phyloP scores from a whole-genome alignment of 495 filamentous ascomycete species.

The Neurospora tetrasperma region DNA sequence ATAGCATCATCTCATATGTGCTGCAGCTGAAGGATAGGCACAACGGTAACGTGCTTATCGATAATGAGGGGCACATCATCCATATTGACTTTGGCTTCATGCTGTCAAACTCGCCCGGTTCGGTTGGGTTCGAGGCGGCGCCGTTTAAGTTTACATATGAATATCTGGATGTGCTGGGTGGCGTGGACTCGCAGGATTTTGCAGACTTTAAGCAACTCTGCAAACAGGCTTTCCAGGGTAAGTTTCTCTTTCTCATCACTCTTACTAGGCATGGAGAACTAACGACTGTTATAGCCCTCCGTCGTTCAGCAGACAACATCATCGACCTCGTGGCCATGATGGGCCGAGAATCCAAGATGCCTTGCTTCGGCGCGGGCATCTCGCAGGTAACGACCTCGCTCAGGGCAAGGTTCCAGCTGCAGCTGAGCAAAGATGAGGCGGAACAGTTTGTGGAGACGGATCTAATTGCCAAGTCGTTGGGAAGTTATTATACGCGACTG shows the following conservation, averaged over 20 bases:
- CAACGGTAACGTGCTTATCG: constrained; percentile 70
- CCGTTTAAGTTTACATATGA: constrained; percentile 72
- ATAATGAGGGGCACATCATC: constrained; percentile 69
- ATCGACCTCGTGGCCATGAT: constrained; percentile 67
- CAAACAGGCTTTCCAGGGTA: constrained; percentile 66
- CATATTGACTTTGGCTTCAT: constrained; percentile 81
- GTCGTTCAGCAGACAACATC: constrained; percentile 60
- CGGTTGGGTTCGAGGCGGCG: constrained; percentile 67
- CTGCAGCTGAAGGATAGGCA: constrained; percentile 72
- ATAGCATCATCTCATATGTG: constrained; percentile 66
- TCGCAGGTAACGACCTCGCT: constrained; percentile 50
- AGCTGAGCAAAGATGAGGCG: constrained; percentile 63
- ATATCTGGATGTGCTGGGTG: constrained; percentile 66
- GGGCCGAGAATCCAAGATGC: constrained; percentile 66
- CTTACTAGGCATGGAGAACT: background rate
- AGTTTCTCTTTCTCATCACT: constrained; percentile 2
- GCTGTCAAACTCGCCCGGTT: constrained; percentile 67
- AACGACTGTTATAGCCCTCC: constrained; percentile 38
- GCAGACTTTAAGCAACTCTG: constrained; percentile 58
- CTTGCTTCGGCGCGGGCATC: constrained; percentile 58
- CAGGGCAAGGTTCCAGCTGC: constrained; percentile 57
- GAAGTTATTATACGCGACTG: constrained; percentile 71
- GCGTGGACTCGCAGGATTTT: constrained; percentile 49
- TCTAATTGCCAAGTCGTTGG: constrained; percentile 57
- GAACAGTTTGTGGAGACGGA: constrained; percentile 63